Base-by-base conservation (phyloP, 2,329 filamentous ascomycete genomes). In the Colletotrichum costaricense region DNA sequence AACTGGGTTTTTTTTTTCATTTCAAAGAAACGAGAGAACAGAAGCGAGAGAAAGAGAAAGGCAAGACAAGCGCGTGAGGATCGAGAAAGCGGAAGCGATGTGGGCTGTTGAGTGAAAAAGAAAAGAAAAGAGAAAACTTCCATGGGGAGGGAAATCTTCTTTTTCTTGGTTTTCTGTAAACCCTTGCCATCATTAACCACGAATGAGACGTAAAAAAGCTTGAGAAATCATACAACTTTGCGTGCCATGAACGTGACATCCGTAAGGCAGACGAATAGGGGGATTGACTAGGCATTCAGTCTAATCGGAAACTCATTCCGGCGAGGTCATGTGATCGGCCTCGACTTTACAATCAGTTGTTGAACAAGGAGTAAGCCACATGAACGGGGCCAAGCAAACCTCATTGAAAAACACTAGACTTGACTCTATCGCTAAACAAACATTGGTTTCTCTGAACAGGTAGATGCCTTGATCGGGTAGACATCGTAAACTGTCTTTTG, bases 21-120 rank as follows among this genome's bases (percentile, higher is more conserved):
- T 54, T 62, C 62, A 66, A 65, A 66, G 67, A 73, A 54, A 73
- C 42, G 58, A 54, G 58, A 54, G 68, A 55, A 63, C 38, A 59
- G 26, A 54, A 67, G 63, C 8, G 38, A 58, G 54, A 24, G 30
- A 49, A 22, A 49, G 11, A 12, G 54, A 26, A 28, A 14, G 30
- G 5, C 5, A 26, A 55, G 11, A 33, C 19, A 33, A 33, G n/a
- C 24, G 49, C 55, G 49, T 19, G 28, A 63, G 60, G 28, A 30
- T 12, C 30, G 52, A 26, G 5, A 33, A 26, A 19, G 19, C 38
- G 24, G 33, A 30, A 55, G 69, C 22, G 33, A 56, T 33, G n/a
- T 54, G 14, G 57, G 57, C 38, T 46, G 46, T 24, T 64, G 62
- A 55, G 9, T 55, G n/a, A 55, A 59, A 60, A 30, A 33, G 46